Evolutionary conservation across 2,329 filamentous ascomycete species (phyloP), one percentile per base, ranked within the genome.

Genomic region (Ophioceras dolichostomum): DNA sequence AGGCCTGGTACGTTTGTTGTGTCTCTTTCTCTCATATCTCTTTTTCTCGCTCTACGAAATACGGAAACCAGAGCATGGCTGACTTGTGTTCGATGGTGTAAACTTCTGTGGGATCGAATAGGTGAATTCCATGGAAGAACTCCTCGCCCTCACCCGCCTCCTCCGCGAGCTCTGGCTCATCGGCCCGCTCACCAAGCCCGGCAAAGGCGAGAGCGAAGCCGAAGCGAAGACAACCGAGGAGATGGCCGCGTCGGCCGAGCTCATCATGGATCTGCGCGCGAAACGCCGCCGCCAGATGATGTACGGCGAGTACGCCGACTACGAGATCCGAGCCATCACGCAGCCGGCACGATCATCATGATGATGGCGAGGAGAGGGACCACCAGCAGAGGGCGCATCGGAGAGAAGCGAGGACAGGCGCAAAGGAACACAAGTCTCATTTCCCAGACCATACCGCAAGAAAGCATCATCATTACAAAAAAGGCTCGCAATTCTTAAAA

Each of bases 111-210:
- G n/a, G 19, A 17, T 18, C 30, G 18, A 21, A 32, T 36, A 65
- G 61, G 57, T 62, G 39, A 52, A 57, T 41, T 58, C 59, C 8
- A 45, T 59, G 21, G 53, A 70, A 41, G 61, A 67, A 40, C 54
- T 72, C 4, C 55, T 69, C 4, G 49, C 53, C 20, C 52, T 72
- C 10, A 68, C 58, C 14, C 61, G 66, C 27, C 61, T 64, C 43
- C 55, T 72, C 39, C 67, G 68, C 43, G 60, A 65, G 38, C 54
- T 70, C 18, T 70, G 66, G 65, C 56, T 68, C 10, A 58, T 62
- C 39, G 67, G 68, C 2, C 60, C 66, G 1, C 51, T 70, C 18
- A 57, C 58, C 39, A 56, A 53, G 32, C 57, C 64, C 4, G 62
- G 60, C 31, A 60, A 66, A 35, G 61, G 61, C 27, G 58, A 61